Evolutionary conservation across 306 rosid species (phyloP).

Genomic region (Castanea sativa): DNA sequence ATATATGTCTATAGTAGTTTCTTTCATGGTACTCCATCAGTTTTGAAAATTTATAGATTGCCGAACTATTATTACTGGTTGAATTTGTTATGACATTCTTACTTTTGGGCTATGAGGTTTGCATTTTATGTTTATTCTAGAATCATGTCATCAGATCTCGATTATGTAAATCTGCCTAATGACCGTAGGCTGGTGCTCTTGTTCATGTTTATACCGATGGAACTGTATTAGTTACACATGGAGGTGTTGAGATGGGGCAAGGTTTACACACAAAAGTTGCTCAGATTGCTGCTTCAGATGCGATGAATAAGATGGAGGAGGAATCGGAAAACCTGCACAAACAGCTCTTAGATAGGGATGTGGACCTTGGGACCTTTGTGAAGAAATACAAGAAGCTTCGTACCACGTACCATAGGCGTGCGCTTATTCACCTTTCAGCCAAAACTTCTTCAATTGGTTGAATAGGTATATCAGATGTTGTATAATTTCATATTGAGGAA

Average conservation of each 20-base stretch:
- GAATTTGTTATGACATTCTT: not conserved
- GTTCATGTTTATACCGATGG: constrained; percentile 97
- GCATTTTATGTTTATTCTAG: not conserved
- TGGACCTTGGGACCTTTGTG: no score
- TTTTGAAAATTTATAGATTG: not conserved
- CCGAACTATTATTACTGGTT: not conserved
- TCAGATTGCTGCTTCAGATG: constrained; percentile 92
- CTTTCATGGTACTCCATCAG: no score
- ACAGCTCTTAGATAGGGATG: no score
- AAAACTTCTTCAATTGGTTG: no score
- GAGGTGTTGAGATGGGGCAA: constrained; percentile 99
- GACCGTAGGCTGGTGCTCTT: constrained; percentile 92
- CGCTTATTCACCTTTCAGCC: no score
- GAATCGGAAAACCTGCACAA: constrained; percentile 76
- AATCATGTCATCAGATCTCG: not conserved
- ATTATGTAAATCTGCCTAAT: constrained; percentile 15
- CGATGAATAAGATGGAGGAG: constrained; percentile 73
- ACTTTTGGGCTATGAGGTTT: not conserved
- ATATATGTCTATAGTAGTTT: no score
- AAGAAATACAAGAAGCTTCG: no score
- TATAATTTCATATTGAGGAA: no score
- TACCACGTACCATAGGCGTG: no score
- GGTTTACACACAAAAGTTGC: constrained; percentile 98
- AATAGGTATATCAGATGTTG: no score
- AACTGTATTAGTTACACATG: constrained; percentile 91